Evolutionary conservation across 768 basidiomycete species (phyloP), one percentile per base, ranked within the genome.

Genomic region (Agaricus bisporus): DNA sequence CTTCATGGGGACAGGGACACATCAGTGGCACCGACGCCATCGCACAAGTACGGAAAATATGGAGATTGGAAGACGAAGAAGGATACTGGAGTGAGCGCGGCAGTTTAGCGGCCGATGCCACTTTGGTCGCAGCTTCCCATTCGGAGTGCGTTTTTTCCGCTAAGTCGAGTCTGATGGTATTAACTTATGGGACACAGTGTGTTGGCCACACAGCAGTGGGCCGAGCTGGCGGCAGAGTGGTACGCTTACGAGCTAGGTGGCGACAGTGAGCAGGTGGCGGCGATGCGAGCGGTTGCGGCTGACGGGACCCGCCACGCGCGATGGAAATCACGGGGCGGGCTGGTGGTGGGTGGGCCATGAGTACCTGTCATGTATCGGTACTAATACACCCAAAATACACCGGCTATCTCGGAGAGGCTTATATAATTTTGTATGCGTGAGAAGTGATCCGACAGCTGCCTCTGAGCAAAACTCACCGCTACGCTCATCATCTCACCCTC

Each of bases 71-170:
- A 29, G 77, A 81, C 35, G 72, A 78, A 58, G 85, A 86, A 66
- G 81, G 80, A 0, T 86, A 86, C 60, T 77, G 73, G 73, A 84
- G 82, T 60, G 84, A 82, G 66, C 70, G 83, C 37, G 85, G 84
- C 9, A 69, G 74, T 57, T 68, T 86, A 3, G 83, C 84, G 6
- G 78, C 79, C 22, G 84, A 86, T 61, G 81, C 78, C 9, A 72
- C 73, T 5, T 77, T 72, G 69, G 75, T 86, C 17, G 81, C 83
- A 7, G 80, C 79, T 12, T 70, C 82, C 4, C 83, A 85, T 68
- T 76, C 74, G 5, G 82, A 85, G 83, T 85, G 62, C 67, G 83
- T 70, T 7, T 29, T 48, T 44, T 41, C 6, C 28, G 36, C 35
- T 41, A 36, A 36, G 42, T 25, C 14, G 48, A 43, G 26, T 49